These are phyloP conservation scores for Pyrenochaeta sp. DNA, from an alignment of 2,329 filamentous ascomycete genomes.

Conservation along the genomic window DNA sequence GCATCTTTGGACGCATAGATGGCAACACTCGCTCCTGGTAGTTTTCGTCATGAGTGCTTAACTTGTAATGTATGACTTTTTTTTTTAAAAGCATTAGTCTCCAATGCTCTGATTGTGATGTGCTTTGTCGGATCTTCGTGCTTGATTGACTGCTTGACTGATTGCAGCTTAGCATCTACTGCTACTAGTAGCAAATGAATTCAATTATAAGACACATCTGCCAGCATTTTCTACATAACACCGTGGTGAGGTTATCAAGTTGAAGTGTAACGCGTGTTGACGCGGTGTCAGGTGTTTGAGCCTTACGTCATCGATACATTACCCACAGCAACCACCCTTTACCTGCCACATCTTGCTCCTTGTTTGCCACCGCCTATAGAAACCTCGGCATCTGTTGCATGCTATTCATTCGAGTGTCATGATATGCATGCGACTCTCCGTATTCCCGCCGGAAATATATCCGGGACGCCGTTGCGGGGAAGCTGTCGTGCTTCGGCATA, in stretches of 20 bases:
- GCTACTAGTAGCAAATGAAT: not conserved
- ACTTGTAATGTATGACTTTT: not conserved
- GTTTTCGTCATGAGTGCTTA: not conserved
- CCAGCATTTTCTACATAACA: no score
- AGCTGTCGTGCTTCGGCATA: constrained; percentile 1
- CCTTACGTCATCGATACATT: not conserved
- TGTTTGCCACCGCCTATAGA: not conserved
- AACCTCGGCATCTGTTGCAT: not conserved
- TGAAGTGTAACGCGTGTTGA: not conserved
- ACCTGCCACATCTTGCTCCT: not conserved
- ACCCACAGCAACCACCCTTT: not conserved
- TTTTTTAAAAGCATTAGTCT: not conserved
- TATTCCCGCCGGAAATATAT: not conserved
- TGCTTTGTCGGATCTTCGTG: no score
- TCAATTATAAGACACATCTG: not conserved
- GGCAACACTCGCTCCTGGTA: not conserved
- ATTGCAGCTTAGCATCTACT: no score
- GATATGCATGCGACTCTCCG: not conserved
- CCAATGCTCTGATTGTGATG: no score
- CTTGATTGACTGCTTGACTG: no score
- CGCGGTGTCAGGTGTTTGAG: not conserved
- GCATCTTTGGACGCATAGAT: not conserved
- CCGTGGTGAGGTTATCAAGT: not conserved
- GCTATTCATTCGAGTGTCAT: not conserved
- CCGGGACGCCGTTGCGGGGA: constrained; percentile 10